Percentiles rank a stretch among this genome's conserved stretches.
phyloP scores from a whole-genome alignment of 2,329 filamentous ascomycete genomes.

The Calonectria ilicicola region DNA sequence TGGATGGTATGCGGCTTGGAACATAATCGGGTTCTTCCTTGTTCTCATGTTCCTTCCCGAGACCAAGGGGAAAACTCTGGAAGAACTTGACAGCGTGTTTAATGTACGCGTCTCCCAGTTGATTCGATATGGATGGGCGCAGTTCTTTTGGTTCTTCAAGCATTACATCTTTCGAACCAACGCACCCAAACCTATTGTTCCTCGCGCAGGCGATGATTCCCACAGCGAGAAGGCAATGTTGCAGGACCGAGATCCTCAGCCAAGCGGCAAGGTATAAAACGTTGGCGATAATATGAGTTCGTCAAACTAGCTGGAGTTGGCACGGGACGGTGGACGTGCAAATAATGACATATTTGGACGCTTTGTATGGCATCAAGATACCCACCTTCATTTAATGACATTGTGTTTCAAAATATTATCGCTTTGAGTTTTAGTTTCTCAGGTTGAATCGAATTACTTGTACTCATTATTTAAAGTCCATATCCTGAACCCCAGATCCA shows the following conservation, averaged over 20 bases:
- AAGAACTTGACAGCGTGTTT: constrained; percentile 61
- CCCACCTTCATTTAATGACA: neutral
- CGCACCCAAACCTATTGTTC: constrained; percentile 30
- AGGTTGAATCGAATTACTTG: too few species aligned
- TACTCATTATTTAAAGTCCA: neutral
- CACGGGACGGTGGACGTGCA: neutral
- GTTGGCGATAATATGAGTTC: neutral
- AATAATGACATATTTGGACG: neutral
- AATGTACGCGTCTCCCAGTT: constrained; percentile 48
- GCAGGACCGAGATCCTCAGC: constrained; percentile 30
- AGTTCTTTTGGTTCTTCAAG: constrained; percentile 40
- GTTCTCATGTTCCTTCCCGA: constrained; percentile 62
- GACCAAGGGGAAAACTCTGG: constrained; percentile 61
- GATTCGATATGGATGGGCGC: constrained; percentile 40
- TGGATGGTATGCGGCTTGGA: constrained; percentile 59
- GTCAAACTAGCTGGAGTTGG: neutral
- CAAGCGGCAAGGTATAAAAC: constrained; percentile 27
- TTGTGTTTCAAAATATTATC: neutral
- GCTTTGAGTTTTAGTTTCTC: too few species aligned
- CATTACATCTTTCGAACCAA: constrained; percentile 34
- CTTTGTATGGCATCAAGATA: neutral
- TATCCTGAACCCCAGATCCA: constrained; percentile 24
- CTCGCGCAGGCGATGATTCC: constrained; percentile 31
- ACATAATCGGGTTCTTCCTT: constrained; percentile 56
- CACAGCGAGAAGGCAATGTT: constrained; percentile 27